Conservation (phyloP, 2,329 filamentous ascomycete genomes). For the Aureobasidium namibiae region DNA sequence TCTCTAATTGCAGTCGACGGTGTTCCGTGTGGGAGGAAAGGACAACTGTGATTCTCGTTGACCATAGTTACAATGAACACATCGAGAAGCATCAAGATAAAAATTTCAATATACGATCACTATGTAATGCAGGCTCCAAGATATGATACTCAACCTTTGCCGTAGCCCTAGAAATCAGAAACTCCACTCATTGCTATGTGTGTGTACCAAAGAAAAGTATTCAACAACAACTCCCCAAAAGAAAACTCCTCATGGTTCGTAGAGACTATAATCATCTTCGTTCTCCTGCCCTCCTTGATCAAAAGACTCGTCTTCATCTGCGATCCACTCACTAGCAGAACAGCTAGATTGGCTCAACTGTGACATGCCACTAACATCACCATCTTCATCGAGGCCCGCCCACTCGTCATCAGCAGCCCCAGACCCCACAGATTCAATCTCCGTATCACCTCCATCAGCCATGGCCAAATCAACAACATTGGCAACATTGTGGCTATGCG, state of each 20-base stretch:
- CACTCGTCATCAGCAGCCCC: background rate
- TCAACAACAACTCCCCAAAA: constrained; percentile 1
- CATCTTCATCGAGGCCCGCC: constrained; percentile 3
- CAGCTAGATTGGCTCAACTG: background rate
- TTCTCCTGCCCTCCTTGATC: background rate
- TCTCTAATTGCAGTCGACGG: too few species aligned
- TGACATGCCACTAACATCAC: background rate
- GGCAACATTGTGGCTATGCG: constrained; percentile 45
- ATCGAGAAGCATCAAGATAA: background rate
- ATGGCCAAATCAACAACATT: constrained; percentile 24
- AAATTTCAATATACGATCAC: background rate
- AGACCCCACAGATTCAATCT: constrained; percentile 19
- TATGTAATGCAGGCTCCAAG: background rate
- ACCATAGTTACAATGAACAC: too few species aligned
- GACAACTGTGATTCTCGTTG: too few species aligned
- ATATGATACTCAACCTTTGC: background rate
- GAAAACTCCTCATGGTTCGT: background rate
- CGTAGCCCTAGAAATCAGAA: background rate
- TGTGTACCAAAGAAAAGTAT: background rate
- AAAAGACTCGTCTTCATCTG: background rate
- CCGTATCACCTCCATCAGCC: constrained; percentile 27
- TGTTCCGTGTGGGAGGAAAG: too few species aligned
- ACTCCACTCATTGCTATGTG: background rate
- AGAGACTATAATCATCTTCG: background rate
- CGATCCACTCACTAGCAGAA: background rate